A percentile compares a stretch with the other conserved stretches of the same genome.
These are phyloP conservation scores for Pueraria montana DNA, from an alignment of 306 rosid genomes.

Conservation along the genomic window DNA sequence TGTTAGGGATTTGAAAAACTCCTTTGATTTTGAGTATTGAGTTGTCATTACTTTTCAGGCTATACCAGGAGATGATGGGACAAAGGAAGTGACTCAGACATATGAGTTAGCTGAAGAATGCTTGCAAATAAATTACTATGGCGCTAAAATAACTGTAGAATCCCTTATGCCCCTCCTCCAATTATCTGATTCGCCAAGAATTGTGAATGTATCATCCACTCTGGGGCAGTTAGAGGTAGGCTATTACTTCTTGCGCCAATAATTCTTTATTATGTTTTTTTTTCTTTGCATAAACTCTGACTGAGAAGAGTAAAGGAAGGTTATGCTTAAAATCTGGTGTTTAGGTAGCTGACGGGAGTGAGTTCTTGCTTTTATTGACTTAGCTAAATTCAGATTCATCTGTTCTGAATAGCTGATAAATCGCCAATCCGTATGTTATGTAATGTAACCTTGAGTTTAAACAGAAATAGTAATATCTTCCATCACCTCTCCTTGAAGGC, in stretches of 20 bases:
- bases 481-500: no score
- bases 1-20: neutral
- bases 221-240: constrained; percentile 55
- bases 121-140: constrained; percentile 52
- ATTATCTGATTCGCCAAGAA: constrained; percentile 52
- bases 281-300: neutral
- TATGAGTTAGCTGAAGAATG: constrained; percentile 61
- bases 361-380: neutral
- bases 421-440: neutral
- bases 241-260: neutral
- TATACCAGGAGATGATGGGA: constrained; percentile 33
- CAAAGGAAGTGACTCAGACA: constrained; percentile 33
- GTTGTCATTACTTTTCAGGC: constrained; percentile 33
- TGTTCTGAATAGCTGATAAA: neutral
- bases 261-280: neutral
- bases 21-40: neutral
- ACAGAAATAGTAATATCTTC: no score
- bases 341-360: neutral
- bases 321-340: neutral
- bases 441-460: no score
- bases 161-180: constrained; percentile 39
- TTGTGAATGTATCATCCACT: constrained; percentile 66
- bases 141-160: constrained; percentile 35
- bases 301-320: neutral
- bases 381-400: neutral